phyloP scores from a whole-genome alignment of 768 basidiomycete species.

The Phlebiopsis gigantea region DNA sequence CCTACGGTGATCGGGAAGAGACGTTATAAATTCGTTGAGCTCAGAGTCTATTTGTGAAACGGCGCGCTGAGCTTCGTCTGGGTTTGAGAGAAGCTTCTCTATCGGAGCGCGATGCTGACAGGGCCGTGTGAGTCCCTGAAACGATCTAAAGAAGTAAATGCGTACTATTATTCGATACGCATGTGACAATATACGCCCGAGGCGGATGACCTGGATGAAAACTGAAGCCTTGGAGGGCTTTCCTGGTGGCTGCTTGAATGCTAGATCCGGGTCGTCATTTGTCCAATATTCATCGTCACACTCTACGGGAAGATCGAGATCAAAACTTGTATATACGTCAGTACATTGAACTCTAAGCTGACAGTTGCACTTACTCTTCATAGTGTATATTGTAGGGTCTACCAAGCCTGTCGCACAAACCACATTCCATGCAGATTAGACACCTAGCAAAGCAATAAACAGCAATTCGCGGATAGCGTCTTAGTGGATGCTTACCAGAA shows the following conservation, averaged over 20 bases:
- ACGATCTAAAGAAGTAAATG: background rate
- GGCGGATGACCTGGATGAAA: slow-evolving; percentile 55
- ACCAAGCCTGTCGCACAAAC: slow-evolving; percentile 45
- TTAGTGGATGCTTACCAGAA: slow-evolving; percentile 6
- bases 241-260: slow-evolving; percentile 61
- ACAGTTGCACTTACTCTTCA: slow-evolving; percentile 48
- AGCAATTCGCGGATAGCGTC: background rate
- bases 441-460: slow-evolving; percentile 1
- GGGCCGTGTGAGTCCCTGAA: background rate
- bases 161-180: slow-evolving; percentile 56
- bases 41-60: slow-evolving; percentile 64
- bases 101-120: slow-evolving; percentile 41
- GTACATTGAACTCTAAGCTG: slow-evolving; percentile 5
- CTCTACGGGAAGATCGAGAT: slow-evolving; percentile 71
- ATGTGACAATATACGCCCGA: slow-evolving; percentile 61
- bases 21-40: slow-evolving; percentile 66
- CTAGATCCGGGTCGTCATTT: slow-evolving; percentile 44
- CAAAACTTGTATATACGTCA: slow-evolving; percentile 62
- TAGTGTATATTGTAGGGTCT: slow-evolving; percentile 63
- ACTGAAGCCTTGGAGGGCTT: slow-evolving; percentile 55
- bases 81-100: slow-evolving; percentile 32
- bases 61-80: slow-evolving; percentile 50
- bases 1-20: slow-evolving; percentile 62
- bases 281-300: slow-evolving; percentile 83
- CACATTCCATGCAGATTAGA: slow-evolving; percentile 35